Evolutionary conservation across 2,329 filamentous ascomycete genomes (phyloP).

Genomic region (Periconia sp.): DNA sequence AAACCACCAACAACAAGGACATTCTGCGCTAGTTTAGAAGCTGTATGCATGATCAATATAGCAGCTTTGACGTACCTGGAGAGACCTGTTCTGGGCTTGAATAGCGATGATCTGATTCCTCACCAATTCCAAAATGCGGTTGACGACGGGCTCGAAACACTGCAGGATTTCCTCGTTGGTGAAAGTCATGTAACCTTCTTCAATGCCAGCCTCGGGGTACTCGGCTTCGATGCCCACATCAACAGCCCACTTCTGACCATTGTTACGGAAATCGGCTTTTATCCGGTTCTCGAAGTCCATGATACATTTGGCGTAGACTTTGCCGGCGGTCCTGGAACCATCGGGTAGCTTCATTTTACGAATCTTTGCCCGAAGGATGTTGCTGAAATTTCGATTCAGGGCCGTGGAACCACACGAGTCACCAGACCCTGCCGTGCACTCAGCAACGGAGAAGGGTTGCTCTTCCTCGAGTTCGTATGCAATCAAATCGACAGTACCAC

Average conservation of each 20-base stretch:
- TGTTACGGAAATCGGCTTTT: constrained; percentile 99
- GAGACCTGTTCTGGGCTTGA: constrained; percentile 88
- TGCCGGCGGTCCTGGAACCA: constrained; percentile 94
- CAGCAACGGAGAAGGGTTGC: constrained; percentile 92
- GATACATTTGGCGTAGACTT: constrained; percentile 98
- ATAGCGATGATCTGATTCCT: constrained; percentile 99
- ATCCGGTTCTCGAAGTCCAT: constrained; percentile 99
- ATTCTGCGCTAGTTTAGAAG: constrained; percentile 60
- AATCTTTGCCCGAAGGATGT: constrained; percentile 96
- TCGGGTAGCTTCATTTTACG: constrained; percentile 99
- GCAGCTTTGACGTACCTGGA: constrained; percentile 63
- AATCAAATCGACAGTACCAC: constrained; percentile 97
- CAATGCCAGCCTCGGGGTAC: constrained; percentile 95
- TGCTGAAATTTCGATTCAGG: constrained; percentile 96
- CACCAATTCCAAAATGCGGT: constrained; percentile 92
- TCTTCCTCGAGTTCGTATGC: constrained; percentile 99
- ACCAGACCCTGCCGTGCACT: constrained; percentile 95
- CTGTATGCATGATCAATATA: background rate
- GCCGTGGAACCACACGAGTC: constrained; percentile 98
- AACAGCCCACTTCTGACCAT: constrained; percentile 98
- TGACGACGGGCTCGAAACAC: constrained; percentile 98
- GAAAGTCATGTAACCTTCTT: constrained; percentile 99
- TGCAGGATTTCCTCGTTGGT: constrained; percentile 99
- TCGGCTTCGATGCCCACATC: constrained; percentile 98
- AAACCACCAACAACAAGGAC: constrained; percentile 97